These are phyloP conservation scores for Penium margaritaceum DNA, from an alignment of 139 green algal species.

Conservation along the genomic window DNA sequence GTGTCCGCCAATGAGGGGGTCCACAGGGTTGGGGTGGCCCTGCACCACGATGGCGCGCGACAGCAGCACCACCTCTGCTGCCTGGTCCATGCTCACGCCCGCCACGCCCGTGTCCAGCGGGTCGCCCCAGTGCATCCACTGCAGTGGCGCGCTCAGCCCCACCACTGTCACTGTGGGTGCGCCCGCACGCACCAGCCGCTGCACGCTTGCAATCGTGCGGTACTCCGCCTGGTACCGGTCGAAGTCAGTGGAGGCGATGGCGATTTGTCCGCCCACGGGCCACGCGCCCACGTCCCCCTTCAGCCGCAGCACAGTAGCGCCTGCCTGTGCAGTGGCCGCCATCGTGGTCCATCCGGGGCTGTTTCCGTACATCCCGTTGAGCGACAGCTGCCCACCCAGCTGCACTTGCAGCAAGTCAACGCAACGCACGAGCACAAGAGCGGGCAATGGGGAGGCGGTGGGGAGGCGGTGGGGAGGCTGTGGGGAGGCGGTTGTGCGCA, in stretches of 20 bases:
- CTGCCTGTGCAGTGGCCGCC: not conserved
- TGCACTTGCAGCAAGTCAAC: too few relatives aligned
- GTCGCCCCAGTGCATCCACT: constrained; percentile 35
- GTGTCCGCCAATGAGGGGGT: constrained; percentile 31
- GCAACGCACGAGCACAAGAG: too few relatives aligned
- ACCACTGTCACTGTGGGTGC: constrained; percentile 1
- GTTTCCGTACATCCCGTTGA: constrained; percentile 35
- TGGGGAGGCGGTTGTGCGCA: too few relatives aligned
- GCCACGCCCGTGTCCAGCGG: not conserved
- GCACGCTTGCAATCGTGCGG: constrained; percentile 20
- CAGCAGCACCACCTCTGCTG: constrained; percentile 28
- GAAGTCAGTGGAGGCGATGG: constrained; percentile 40
- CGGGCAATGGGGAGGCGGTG: too few relatives aligned
- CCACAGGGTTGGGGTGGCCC: constrained; percentile 13
- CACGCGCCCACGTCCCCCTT: constrained; percentile 16
- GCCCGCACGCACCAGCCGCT: not conserved
- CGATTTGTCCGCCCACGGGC: constrained; percentile 34
- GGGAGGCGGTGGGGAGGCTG: too few relatives aligned
- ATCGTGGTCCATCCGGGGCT: constrained; percentile 12
- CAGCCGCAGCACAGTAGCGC: constrained; percentile 5
- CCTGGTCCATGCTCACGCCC: constrained; percentile 14
- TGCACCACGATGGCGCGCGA: constrained; percentile 37
- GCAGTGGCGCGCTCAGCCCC: not conserved
- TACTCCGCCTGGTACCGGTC: constrained; percentile 36
- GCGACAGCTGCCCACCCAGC: constrained; percentile 23